These are phyloP conservation scores for Aureobasidium zeae DNA, from an alignment of 2,329 filamentous ascomycete genomes.

Conservation along the genomic window DNA sequence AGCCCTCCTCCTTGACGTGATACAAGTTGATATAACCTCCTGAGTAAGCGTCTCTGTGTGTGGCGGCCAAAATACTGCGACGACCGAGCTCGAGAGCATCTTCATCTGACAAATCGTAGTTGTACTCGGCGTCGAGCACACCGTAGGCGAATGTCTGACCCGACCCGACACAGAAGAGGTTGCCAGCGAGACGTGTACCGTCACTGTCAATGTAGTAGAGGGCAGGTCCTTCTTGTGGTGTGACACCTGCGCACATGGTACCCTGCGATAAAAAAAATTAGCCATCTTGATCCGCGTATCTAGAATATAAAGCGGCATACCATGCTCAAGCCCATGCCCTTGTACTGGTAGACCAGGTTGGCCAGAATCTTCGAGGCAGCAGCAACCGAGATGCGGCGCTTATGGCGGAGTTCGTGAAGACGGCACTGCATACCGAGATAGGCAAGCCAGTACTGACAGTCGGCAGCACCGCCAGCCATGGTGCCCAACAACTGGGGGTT, in stretches of 20 bases:
- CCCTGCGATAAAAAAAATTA: conserved; percentile 38
- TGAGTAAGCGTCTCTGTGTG: conserved; percentile 96
- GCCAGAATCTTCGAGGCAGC: conserved; percentile 97
- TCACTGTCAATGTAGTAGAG: conserved; percentile 99
- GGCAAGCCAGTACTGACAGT: conserved; percentile 99
- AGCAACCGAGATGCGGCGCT: conserved; percentile 94
- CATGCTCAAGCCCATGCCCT: conserved; percentile 98
- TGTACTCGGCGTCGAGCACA: conserved; percentile 92
- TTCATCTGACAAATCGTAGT: conserved; percentile 75
- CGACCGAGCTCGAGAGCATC: conserved; percentile 85
- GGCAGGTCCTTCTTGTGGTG: conserved; percentile 87
- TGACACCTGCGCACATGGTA: conserved; percentile 97
- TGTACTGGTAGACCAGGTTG: conserved; percentile 97
- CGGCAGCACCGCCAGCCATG: conserved; percentile 96
- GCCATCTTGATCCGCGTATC: neutral
- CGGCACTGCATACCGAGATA: conserved; percentile 99
- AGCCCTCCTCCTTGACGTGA: conserved; percentile 97
- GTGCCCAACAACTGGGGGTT: conserved; percentile 89
- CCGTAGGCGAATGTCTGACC: conserved; percentile 99
- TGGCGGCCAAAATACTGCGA: conserved; percentile 89
- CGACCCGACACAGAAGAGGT: conserved; percentile 96
- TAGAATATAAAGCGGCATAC: conserved; percentile 22
- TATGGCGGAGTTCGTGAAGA: conserved; percentile 97
- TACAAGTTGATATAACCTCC: conserved; percentile 98
- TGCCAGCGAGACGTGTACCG: conserved; percentile 82